Conservation (phyloP, 495 filamentous ascomycete genomes). For the Penicillium taxi region DNA sequence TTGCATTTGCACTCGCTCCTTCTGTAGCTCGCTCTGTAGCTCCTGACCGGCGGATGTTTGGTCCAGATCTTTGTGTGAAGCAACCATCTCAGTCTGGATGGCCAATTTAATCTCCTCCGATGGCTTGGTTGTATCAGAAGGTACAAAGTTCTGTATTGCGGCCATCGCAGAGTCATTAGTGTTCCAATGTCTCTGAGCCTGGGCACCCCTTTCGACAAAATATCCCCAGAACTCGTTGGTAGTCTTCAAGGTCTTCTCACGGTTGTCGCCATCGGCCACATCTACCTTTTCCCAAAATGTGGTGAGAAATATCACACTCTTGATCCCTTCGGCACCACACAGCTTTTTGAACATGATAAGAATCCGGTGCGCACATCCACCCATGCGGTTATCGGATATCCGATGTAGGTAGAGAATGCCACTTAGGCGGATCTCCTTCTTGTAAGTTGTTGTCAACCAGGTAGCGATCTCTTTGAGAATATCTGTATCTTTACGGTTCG, state of each 20-base stretch:
- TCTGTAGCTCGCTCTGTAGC: not conserved
- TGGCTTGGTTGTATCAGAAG: not conserved
- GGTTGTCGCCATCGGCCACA: not conserved
- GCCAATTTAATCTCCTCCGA: not conserved
- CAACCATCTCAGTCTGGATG: not conserved
- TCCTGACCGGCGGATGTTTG: slow-evolving; percentile 1
- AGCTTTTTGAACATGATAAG: slow-evolving; percentile 39
- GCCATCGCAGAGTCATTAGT: not conserved
- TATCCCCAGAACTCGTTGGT: slow-evolving; percentile 4
- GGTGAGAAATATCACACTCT: slow-evolving; percentile 35
- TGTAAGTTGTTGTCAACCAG: slow-evolving; percentile 4
- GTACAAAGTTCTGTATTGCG: not conserved
- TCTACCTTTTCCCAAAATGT: slow-evolving; percentile 33
- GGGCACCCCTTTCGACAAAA: not conserved
- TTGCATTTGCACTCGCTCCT: not conserved
- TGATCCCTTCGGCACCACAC: slow-evolving; percentile 29
- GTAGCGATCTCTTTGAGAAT: slow-evolving; percentile 27
- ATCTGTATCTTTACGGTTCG: slow-evolving; percentile 25
- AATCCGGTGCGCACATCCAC: slow-evolving; percentile 31
- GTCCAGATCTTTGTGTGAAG: not conserved
- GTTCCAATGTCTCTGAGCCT: not conserved
- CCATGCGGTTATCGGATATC: slow-evolving; percentile 33
- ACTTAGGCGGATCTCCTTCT: slow-evolving; percentile 9
- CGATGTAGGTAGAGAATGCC: slow-evolving; percentile 39
- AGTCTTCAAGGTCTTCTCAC: slow-evolving; percentile 2